Percentiles rank a stretch among this genome's conserved stretches.
Conservation (phyloP, 768 basidiomycete genomes). For the Fomitopsis pulvina region DNA sequence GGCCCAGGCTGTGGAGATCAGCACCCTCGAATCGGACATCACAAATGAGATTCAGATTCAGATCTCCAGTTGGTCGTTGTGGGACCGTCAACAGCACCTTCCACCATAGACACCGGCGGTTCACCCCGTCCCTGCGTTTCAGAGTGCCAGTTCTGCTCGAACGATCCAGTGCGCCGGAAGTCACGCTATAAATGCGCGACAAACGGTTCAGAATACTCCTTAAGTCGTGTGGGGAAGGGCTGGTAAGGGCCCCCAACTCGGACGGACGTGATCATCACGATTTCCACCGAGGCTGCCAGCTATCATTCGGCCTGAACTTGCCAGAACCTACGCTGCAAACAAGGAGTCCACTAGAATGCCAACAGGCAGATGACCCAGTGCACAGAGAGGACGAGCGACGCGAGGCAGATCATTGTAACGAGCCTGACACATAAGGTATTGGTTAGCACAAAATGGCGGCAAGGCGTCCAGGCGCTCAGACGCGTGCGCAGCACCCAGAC, state of each 20-base stretch:
- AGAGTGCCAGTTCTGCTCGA: no score
- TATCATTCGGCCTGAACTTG: neutral
- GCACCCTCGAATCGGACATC: constrained; percentile 7
- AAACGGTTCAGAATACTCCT: no score
- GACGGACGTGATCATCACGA: neutral
- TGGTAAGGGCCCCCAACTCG: no score
- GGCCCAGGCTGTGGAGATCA: constrained; percentile 6
- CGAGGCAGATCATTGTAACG: neutral
- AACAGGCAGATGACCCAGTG: neutral
- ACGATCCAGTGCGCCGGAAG: neutral
- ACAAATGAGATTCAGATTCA: constrained; percentile 7
- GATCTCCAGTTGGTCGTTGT: constrained; percentile 3
- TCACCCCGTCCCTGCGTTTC: neutral
- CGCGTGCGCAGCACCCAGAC: neutral
- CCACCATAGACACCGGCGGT: neutral
- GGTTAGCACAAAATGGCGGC: neutral
- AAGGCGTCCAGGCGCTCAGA: neutral
- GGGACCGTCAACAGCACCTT: constrained; percentile 1
- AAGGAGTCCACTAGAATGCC: neutral
- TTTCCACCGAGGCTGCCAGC: neutral
- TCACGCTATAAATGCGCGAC: neutral
- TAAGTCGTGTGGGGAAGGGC: no score
- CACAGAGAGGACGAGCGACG: neutral
- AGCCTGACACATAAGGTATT: neutral
- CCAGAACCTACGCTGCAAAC: no score